Base-by-base conservation (phyloP, 768 basidiomycete genomes). In the Lactifluus hygrophoroides region DNA sequence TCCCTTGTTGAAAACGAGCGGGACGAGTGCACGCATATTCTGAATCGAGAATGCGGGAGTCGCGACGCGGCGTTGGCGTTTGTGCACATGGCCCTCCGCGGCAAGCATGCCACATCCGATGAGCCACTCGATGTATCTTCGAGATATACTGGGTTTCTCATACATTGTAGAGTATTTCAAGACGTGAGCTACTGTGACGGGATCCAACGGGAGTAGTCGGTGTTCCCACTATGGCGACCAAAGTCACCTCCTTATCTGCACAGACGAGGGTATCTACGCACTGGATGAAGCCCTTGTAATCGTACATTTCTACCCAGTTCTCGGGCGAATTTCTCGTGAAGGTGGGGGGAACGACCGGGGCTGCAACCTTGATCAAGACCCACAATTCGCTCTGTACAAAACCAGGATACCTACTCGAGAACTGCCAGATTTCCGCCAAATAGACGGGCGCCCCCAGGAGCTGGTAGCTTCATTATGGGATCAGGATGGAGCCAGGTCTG, bases 41-140 rank as follows among this genome's bases (percentile, higher is more conserved):
- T 89, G 86, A n/a, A 81, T 73, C 5, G 87, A 89, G 69, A 92
- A 90, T 0, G 88, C 88, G 7, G 89, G 86, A 0, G 82, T 84
- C 2, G 80, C 83, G 23, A 91, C 84, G 51, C 86, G 79, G 57
- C 88, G 76, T 70, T 93, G 92, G 37, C 90, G 84, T 64, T 80
- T 88, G 72, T 95, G 90, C 17, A 83, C 74, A 25, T 78, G 75
- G 1, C 90, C 88, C 67, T 91, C 90, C 3, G 88, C 84, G 17
- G 86, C 81, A 25, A 91, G 79, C 83, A 90, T 82, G 2, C 88
- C 93, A 54, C 83, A 82, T 0, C 93, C 93, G 57, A 96, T 87
- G 58, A 94, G 78, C 55, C 80, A 76, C 16, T 83, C 80, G 35
- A 96, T 88, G 44, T 89, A 71, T 46, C 77, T 74, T 25, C 92